These are phyloP conservation scores for Colletotrichum tanaceti DNA, from an alignment of 2,329 filamentous ascomycete species.

Conservation along the genomic window DNA sequence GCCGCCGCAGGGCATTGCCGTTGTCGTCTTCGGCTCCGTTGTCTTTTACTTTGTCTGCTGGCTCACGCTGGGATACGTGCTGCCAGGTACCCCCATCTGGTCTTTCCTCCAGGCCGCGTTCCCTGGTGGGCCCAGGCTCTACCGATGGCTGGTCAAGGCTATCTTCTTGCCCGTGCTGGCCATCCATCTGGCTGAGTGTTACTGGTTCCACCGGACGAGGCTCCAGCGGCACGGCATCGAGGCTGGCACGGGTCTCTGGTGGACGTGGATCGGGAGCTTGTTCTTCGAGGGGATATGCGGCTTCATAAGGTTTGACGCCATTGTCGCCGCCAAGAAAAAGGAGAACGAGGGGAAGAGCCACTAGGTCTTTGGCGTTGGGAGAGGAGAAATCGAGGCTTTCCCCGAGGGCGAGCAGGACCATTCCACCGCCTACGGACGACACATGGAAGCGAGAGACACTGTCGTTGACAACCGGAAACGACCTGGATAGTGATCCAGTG, in stretches of 20 bases:
- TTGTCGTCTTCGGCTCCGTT: conserved; percentile 66
- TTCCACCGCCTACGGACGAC: background rate
- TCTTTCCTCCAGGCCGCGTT: conserved; percentile 61
- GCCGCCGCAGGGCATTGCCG: conserved; percentile 57
- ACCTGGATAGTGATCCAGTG: background rate
- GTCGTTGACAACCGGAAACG: too few relatives aligned
- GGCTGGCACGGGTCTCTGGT: conserved; percentile 62
- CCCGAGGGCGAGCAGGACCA: background rate
- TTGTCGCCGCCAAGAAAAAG: conserved; percentile 57
- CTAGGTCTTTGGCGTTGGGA: conserved; percentile 42
- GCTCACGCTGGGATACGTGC: conserved; percentile 61
- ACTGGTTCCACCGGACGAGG: conserved; percentile 61
- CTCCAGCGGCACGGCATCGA: conserved; percentile 61
- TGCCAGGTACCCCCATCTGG: conserved; percentile 63
- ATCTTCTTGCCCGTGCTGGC: conserved; percentile 69
- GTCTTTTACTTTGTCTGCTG: conserved; percentile 65
- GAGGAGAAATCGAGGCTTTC: background rate
- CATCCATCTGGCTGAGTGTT: conserved; percentile 75
- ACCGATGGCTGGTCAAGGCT: conserved; percentile 67
- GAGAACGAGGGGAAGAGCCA: conserved; percentile 57
- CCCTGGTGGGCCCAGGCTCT: conserved; percentile 69
- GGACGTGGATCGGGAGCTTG: conserved; percentile 63
- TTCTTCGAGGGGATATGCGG: conserved; percentile 66
- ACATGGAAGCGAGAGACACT: background rate
- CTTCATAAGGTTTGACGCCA: conserved; percentile 63